phyloP scores from a whole-genome alignment of 2,329 filamentous ascomycete genomes.

The Passalora sequoiae region DNA sequence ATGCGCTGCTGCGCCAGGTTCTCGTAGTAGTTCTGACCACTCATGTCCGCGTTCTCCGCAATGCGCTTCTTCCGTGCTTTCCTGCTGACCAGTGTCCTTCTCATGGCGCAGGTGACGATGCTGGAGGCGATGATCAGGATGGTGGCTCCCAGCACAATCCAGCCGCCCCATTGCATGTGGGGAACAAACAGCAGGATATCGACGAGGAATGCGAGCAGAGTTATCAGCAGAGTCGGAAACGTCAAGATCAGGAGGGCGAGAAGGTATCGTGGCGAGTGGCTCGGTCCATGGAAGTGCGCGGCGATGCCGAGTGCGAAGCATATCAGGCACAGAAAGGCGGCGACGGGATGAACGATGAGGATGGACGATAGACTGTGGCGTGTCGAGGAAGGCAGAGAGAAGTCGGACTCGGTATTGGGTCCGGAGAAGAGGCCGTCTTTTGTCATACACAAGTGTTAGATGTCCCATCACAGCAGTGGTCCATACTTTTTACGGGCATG shows the following conservation, averaged over 20 bases:
- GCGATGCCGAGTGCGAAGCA: conserved; percentile 74
- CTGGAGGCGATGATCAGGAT: conserved; percentile 76
- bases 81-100: conserved; percentile 80
- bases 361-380: conserved; percentile 74
- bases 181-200: conserved; percentile 93
- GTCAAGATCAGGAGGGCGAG: conserved; percentile 79
- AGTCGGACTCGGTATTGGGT: conserved; percentile 44
- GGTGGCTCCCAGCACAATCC: conserved; percentile 83
- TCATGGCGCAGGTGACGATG: conserved; percentile 90
- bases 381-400: conserved; percentile 60
- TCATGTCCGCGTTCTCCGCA: conserved; percentile 94
- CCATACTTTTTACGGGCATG: too few species aligned
- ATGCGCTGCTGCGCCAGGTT: conserved; percentile 42
- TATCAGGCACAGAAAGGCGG: conserved; percentile 76
- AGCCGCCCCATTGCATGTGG: conserved; percentile 89
- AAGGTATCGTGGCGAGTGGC: conserved; percentile 85
- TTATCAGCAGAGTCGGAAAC: conserved; percentile 76
- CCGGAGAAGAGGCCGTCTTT: conserved; percentile 47
- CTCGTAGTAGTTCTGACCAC: conserved; percentile 80
- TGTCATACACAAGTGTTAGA: conserved; percentile 3
- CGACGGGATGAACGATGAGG: conserved; percentile 87
- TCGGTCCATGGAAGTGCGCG: conserved; percentile 80
- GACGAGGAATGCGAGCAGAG: conserved; percentile 81
- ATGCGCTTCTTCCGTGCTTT: conserved; percentile 92
- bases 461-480: too few species aligned